Percentiles rank a stretch among this genome's conserved stretches.
Conservation (phyloP, 306 rosid genomes). For the Begonia loranthoides region DNA sequence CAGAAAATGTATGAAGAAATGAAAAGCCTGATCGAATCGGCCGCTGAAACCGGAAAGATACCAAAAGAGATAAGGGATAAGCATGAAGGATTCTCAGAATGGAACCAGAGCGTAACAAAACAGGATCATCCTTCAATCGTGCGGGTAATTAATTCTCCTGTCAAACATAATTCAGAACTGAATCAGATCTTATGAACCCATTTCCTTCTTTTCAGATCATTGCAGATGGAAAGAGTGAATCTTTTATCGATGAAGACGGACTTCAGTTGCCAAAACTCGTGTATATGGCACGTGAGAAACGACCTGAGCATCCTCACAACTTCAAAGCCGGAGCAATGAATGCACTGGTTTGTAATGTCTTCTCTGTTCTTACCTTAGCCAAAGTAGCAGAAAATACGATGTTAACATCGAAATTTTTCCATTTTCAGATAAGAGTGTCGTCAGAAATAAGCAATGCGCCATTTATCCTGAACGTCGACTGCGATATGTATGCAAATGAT, state of each 20-base stretch:
- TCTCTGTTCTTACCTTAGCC: not conserved
- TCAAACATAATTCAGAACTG: not conserved
- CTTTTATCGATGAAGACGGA: constrained; percentile 32
- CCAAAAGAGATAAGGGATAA: constrained; percentile 22
- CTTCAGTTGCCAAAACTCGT: constrained; percentile 35
- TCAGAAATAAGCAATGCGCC: constrained; percentile 54
- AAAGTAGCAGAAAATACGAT: not conserved
- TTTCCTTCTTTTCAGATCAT: constrained; percentile 23
- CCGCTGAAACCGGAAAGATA: constrained; percentile 19
- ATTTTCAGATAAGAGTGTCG: constrained; percentile 50
- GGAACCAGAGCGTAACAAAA: constrained; percentile 36
- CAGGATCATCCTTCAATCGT: constrained; percentile 54
- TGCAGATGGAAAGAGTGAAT: constrained; percentile 34
- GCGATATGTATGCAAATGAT: constrained; percentile 54
- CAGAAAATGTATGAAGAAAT: constrained; percentile 61
- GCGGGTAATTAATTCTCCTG: constrained; percentile 17
- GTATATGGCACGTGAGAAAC: constrained; percentile 59
- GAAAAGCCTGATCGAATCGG: constrained; percentile 35
- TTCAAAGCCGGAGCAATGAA: constrained; percentile 74
- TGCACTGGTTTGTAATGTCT: constrained; percentile 26
- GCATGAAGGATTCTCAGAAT: constrained; percentile 42
- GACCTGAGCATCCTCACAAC: constrained; percentile 41
- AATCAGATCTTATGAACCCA: not conserved
- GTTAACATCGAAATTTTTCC: not conserved
- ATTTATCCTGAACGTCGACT: constrained; percentile 52